Percentiles rank a stretch among this genome's conserved stretches.
These are phyloP conservation scores for Santalum album DNA, from an alignment of 164 flowering plant genomes.

Conservation along the genomic window DNA sequence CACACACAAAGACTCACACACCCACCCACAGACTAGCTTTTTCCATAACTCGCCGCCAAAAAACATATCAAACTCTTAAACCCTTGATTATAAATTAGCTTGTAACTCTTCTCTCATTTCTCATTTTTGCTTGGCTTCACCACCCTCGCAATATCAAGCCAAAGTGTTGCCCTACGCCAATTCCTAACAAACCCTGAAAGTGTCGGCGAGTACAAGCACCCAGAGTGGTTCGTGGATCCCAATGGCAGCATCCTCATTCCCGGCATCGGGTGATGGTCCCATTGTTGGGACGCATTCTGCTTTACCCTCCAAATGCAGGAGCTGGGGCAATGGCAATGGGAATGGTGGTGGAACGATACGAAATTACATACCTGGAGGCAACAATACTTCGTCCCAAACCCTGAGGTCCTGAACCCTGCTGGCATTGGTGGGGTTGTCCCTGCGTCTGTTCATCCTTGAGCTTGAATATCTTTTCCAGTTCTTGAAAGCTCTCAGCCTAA, in stretches of 20 bases:
- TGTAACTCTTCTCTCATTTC: neutral
- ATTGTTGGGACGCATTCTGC: neutral
- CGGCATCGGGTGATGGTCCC: neutral
- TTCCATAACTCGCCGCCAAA: conserved; percentile 23
- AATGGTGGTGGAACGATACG: neutral
- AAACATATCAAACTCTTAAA: conserved; percentile 12
- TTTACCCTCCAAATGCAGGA: neutral
- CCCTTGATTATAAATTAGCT: conserved; percentile 16
- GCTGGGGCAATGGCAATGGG: neutral
- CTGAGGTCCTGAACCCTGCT: neutral
- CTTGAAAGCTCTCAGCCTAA: too few species aligned
- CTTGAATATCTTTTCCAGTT: too few species aligned
- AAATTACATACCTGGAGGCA: neutral
- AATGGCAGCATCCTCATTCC: neutral
- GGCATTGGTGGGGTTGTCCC: neutral
- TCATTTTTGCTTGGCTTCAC: neutral
- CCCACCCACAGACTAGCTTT: neutral
- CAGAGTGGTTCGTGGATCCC: neutral
- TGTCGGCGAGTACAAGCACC: neutral
- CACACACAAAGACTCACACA: too few species aligned
- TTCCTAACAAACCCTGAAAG: neutral
- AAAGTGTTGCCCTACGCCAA: neutral
- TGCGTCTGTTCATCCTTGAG: neutral
- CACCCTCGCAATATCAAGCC: neutral
- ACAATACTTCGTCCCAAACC: neutral